A percentile compares a stretch with the other conserved stretches of the same genome.
These are phyloP conservation scores for Cyclocybe aegerita DNA, from an alignment of 768 basidiomycete genomes.

Conservation along the genomic window DNA sequence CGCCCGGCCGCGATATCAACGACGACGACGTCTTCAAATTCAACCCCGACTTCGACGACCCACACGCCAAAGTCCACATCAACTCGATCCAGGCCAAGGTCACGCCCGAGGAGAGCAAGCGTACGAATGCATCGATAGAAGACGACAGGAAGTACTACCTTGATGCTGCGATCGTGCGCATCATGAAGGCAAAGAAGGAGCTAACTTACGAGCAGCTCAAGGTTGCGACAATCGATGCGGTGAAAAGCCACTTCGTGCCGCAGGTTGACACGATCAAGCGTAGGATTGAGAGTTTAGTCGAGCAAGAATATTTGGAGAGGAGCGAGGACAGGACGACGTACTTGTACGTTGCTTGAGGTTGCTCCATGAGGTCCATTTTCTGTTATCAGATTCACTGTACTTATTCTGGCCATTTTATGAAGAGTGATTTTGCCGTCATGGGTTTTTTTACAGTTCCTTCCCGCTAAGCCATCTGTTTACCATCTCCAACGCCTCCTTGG, in stretches of 20 bases:
- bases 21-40: constrained; percentile 77
- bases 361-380: too few relatives aligned
- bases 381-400: too few relatives aligned
- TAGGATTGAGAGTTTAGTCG: constrained; percentile 78
- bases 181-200: constrained; percentile 94
- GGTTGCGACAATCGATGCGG: constrained; percentile 80
- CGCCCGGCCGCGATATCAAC: constrained; percentile 74
- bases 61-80: constrained; percentile 80
- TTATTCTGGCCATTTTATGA: too few relatives aligned
- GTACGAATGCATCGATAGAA: constrained; percentile 82
- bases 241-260: constrained; percentile 86
- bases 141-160: constrained; percentile 83
- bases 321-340: constrained; percentile 73
- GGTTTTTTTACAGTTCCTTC: constrained; percentile 4
- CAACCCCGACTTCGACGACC: constrained; percentile 82
- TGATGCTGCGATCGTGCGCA: constrained; percentile 94
- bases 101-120: constrained; percentile 85
- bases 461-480: constrained; percentile 13
- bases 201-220: constrained; percentile 78
- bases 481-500: constrained; percentile 12
- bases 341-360: constrained; percentile 65
- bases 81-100: constrained; percentile 96
- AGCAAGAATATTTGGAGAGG: constrained; percentile 82
- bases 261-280: constrained; percentile 84
- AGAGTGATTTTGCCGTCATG: neutral